These are phyloP conservation scores for Globisporangium carolinianum DNA, from an alignment of 352 stramenopile genomes.

Conservation along the genomic window DNA sequence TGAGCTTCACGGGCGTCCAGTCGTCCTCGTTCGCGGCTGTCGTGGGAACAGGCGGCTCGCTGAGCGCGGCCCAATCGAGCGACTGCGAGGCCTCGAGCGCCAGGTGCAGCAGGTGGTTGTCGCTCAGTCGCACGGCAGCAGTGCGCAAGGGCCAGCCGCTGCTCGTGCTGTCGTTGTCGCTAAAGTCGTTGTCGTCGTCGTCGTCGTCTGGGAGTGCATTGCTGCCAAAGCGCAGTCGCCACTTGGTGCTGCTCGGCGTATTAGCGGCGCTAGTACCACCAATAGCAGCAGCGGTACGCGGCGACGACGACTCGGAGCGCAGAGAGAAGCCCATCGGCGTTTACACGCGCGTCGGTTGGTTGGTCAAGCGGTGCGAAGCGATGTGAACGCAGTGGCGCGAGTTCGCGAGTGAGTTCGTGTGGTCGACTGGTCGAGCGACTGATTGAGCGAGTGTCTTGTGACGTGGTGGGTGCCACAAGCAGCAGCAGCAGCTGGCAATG, in stretches of 20 bases:
- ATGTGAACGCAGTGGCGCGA: no score
- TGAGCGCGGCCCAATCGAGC: conserved; percentile 30
- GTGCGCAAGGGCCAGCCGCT: not conserved
- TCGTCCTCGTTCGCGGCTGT: not conserved
- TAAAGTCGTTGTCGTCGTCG: not conserved
- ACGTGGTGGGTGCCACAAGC: no score
- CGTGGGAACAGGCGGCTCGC: not conserved
- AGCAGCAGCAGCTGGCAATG: no score
- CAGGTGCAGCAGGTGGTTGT: conserved; percentile 33
- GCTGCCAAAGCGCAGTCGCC: no score
- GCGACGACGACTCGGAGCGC: no score
- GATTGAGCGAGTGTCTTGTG: no score
- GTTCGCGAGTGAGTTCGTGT: no score
- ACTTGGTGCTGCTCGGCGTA: not conserved
- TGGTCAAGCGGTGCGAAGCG: no score
- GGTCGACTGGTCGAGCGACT: no score
- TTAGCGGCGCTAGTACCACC: not conserved
- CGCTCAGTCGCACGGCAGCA: conserved; percentile 18
- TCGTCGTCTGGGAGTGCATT: not conserved
- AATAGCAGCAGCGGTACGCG: not conserved
- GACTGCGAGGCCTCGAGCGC: conserved; percentile 18
- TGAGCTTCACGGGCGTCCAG: conserved; percentile 2
- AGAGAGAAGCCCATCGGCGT: no score
- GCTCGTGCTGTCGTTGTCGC: no score
- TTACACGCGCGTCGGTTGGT: no score